These are phyloP conservation scores for Alternaria arborescens DNA, from an alignment of 2,329 filamentous ascomycete genomes.

Conservation along the genomic window DNA sequence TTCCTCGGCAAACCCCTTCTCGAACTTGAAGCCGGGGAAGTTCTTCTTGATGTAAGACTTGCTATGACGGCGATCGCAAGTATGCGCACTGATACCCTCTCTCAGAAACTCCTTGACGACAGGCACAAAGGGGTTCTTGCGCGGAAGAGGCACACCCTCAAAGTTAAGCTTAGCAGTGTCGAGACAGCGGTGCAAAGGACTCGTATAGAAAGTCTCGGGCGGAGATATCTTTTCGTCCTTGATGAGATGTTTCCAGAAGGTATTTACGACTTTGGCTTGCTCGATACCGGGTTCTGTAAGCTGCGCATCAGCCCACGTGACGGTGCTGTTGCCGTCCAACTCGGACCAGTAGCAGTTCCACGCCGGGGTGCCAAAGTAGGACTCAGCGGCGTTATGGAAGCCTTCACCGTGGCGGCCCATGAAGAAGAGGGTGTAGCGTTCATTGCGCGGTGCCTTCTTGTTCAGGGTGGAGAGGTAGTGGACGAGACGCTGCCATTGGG, in stretches of 20 bases:
- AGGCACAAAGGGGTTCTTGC: constrained; percentile 62
- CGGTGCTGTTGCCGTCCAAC: constrained; percentile 69
- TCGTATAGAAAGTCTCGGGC: constrained; percentile 71
- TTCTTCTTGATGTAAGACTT: constrained; percentile 62
- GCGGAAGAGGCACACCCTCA: constrained; percentile 61
- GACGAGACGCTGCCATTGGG: constrained; percentile 72
- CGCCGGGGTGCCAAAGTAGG: constrained; percentile 71
- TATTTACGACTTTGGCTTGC: constrained; percentile 67
- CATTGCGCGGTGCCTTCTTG: constrained; percentile 53
- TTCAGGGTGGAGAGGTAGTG: constrained; percentile 67
- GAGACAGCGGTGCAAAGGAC: constrained; percentile 69
- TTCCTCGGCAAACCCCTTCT: constrained; percentile 67
- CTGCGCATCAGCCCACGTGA: constrained; percentile 69
- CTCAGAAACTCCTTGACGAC: constrained; percentile 71
- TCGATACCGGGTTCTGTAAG: constrained; percentile 66
- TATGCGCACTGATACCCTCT: constrained; percentile 73
- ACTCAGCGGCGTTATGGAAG: constrained; percentile 70
- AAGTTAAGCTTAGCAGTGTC: constrained; percentile 71
- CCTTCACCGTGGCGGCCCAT: constrained; percentile 76
- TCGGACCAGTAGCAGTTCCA: constrained; percentile 77
- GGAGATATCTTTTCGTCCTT: constrained; percentile 63
- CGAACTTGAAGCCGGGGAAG: constrained; percentile 65
- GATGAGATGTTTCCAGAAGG: constrained; percentile 65
- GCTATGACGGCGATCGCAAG: constrained; percentile 70
- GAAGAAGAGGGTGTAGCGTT: constrained; percentile 72